Percentiles rank a stretch among this genome's conserved stretches.
These are phyloP conservation scores for Dendrostoma leiphaemia DNA, from an alignment of 2,329 filamentous ascomycete species.

Conservation along the genomic window DNA sequence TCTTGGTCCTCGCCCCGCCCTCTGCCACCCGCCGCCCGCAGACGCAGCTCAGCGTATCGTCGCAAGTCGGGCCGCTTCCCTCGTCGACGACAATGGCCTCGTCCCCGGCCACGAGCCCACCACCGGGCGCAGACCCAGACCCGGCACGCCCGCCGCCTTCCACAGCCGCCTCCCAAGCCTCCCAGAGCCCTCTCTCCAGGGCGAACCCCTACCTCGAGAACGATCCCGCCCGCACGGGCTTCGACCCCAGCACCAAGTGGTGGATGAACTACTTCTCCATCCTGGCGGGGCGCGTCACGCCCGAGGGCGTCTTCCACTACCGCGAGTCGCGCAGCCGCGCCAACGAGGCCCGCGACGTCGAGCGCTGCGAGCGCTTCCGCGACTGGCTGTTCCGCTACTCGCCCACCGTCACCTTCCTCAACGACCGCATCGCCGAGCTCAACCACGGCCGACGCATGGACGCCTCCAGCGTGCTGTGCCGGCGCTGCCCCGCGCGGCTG, in stretches of 20 bases:
- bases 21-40: too few relatives aligned
- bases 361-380: constrained; percentile 75
- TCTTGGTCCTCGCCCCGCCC: too few relatives aligned
- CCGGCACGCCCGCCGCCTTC: not conserved
- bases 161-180: not conserved
- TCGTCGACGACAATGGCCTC: constrained; percentile 18
- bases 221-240: constrained; percentile 60
- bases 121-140: constrained; percentile 1
- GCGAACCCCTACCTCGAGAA: constrained; percentile 45
- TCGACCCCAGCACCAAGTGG: constrained; percentile 58
- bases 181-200: constrained; percentile 8
- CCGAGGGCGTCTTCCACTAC: constrained; percentile 70
- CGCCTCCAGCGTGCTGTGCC: constrained; percentile 74
- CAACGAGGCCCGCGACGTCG: constrained; percentile 76
- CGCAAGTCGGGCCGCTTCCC: not conserved
- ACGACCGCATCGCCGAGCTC: constrained; percentile 74
- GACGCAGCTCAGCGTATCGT: not conserved
- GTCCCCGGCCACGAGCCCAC: constrained; percentile 12
- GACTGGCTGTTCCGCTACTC: constrained; percentile 84
- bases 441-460: constrained; percentile 67
- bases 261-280: constrained; percentile 89
- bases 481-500: constrained; percentile 66
- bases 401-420: constrained; percentile 83
- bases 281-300: constrained; percentile 69
- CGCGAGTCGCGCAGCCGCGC: constrained; percentile 72